Conservation (phyloP, 2,329 filamentous ascomycete genomes). For the Cercospora nicotianae region DNA sequence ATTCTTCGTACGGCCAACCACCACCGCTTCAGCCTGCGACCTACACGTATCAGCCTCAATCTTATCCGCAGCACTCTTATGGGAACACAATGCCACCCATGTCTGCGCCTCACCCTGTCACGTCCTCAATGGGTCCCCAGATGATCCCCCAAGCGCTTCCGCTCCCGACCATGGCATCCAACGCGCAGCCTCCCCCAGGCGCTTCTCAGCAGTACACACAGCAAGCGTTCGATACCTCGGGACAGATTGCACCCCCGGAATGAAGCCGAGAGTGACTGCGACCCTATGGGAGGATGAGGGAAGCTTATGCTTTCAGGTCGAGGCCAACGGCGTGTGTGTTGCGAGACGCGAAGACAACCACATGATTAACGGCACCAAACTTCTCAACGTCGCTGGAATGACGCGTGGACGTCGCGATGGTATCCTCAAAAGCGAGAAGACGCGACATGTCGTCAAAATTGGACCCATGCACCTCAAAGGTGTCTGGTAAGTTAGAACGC, state of each 20-base stretch:
- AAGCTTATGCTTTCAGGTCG: constrained; percentile 95
- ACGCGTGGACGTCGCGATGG: constrained; percentile 92
- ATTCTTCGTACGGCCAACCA: constrained; percentile 63
- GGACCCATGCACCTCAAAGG: constrained; percentile 98
- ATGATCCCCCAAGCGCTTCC: constrained; percentile 69
- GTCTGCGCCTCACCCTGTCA: constrained; percentile 65
- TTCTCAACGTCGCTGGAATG: constrained; percentile 97
- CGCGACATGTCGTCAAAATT: constrained; percentile 96
- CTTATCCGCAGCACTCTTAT: constrained; percentile 72
- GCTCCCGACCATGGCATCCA: constrained; percentile 46
- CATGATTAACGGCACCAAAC: constrained; percentile 98
- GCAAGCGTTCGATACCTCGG: constrained; percentile 74
- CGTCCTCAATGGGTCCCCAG: constrained; percentile 66
- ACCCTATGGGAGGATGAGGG: constrained; percentile 98
- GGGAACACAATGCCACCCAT: constrained; percentile 77
- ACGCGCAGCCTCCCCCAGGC: constrained; percentile 26
- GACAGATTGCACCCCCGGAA: constrained; percentile 89
- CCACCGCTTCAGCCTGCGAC: constrained; percentile 56
- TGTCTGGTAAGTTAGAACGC: constrained; percentile 70
- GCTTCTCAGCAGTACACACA: constrained; percentile 28
- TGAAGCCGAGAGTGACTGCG: constrained; percentile 94
- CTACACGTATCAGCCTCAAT: constrained; percentile 52
- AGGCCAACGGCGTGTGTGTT: constrained; percentile 93
- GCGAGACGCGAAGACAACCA: constrained; percentile 95
- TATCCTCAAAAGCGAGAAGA: constrained; percentile 96